Conservation (phyloP, 2,329 filamentous ascomycete species). For the Coniella lustricola region DNA sequence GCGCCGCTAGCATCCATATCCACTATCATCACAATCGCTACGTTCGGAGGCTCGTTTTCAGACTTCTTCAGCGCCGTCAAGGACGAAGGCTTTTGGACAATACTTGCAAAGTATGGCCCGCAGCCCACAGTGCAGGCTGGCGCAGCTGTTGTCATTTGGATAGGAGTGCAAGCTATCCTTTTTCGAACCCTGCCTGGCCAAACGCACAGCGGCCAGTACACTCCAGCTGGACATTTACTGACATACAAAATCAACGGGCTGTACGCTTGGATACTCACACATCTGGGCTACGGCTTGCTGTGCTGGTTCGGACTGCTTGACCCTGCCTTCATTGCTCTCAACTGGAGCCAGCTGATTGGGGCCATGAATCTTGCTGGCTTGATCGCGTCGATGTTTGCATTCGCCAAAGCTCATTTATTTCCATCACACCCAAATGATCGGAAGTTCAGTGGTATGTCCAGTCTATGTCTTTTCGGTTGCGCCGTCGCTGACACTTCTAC, state of each 20-base stretch:
- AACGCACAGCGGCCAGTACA: constrained; percentile 30
- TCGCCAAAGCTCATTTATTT: constrained; percentile 31
- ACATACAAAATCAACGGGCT: constrained; percentile 38
- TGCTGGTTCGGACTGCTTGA: constrained; percentile 27
- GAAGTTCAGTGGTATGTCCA: constrained; percentile 32
- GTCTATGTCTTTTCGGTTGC: neutral
- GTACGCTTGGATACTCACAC: constrained; percentile 31
- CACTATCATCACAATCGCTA: too few relatives aligned
- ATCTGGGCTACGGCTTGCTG: constrained; percentile 24
- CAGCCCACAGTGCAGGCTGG: too few relatives aligned
- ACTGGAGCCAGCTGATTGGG: constrained; percentile 34
- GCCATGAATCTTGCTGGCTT: constrained; percentile 30
- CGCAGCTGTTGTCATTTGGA: too few relatives aligned
- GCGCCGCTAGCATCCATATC: too few relatives aligned
- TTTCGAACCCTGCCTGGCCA: constrained; percentile 11
- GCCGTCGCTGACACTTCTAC: neutral
- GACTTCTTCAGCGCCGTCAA: too few relatives aligned
- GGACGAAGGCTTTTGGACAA: too few relatives aligned
- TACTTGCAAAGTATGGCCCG: too few relatives aligned
- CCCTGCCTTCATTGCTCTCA: constrained; percentile 32
- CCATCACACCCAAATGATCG: constrained; percentile 34
- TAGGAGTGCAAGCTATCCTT: constrained; percentile 9
- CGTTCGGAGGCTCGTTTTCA: too few relatives aligned
- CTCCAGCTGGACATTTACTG: constrained; percentile 35
- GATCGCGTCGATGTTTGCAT: constrained; percentile 20